phyloP scores from a whole-genome alignment of 1,284 basidiomycete species.

The Sporisorium scitamineum region DNA sequence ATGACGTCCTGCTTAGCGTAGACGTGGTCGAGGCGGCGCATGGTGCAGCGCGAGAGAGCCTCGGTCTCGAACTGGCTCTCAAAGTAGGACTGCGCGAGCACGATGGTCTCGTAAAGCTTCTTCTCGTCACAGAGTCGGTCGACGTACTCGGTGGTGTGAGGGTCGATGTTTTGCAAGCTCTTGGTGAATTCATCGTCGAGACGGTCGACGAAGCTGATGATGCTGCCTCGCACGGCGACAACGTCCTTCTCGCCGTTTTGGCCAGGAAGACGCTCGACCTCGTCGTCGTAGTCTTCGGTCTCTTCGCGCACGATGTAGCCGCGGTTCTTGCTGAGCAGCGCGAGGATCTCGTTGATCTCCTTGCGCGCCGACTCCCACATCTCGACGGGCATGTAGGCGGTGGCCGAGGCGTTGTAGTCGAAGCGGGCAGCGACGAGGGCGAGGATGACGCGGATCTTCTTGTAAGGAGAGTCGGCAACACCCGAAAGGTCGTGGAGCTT shows the following conservation, averaged over 20 bases:
- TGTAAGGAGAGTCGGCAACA: constrained; percentile 84
- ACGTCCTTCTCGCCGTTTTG: constrained; percentile 67
- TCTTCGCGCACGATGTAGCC: constrained; percentile 83
- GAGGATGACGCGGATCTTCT: constrained; percentile 92
- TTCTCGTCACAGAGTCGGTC: constrained; percentile 88
- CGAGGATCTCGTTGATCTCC: constrained; percentile 88
- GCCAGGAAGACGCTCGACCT: constrained; percentile 83
- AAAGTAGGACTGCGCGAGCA: constrained; percentile 89
- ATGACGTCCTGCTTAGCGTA: constrained; percentile 96
- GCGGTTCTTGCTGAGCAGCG: constrained; percentile 79
- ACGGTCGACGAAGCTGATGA: constrained; percentile 82
- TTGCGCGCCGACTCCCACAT: constrained; percentile 88
- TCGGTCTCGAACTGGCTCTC: constrained; percentile 57
- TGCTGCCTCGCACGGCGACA: constrained; percentile 66
- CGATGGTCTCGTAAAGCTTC: constrained; percentile 90
- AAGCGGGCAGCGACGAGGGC: constrained; percentile 94
- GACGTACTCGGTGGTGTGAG: constrained; percentile 97
- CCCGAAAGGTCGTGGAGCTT: constrained; percentile 89
- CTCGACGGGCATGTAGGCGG: constrained; percentile 89
- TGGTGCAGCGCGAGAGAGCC: constrained; percentile 78
- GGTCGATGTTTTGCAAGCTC: constrained; percentile 97
- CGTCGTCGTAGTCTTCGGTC: constrained; percentile 92
- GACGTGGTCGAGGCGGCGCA: constrained; percentile 96
- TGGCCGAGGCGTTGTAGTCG: constrained; percentile 91
- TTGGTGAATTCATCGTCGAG: constrained; percentile 99